Conservation (phyloP, 23 red algal genomes). For the Gracilaria caudata region DNA sequence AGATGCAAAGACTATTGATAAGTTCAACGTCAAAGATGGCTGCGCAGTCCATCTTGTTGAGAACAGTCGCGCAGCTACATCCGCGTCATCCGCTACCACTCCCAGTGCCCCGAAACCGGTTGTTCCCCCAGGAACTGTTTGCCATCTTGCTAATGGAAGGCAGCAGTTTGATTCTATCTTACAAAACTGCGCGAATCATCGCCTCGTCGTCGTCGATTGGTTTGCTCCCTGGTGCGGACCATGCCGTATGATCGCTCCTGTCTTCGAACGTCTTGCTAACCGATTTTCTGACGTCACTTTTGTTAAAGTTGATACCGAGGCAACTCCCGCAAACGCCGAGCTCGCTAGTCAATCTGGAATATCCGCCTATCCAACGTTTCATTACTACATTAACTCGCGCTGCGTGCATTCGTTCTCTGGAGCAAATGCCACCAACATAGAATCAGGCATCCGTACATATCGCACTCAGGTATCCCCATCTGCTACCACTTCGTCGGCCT, state of each 20-base stretch:
- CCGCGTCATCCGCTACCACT: constrained; percentile 1
- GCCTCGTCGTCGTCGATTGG: constrained; percentile 68
- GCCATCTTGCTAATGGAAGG: constrained; percentile 40
- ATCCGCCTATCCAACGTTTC: constrained; percentile 64
- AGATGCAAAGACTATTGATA: constrained; percentile 56
- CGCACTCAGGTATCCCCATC: constrained; percentile 22
- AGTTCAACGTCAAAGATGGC: constrained; percentile 49
- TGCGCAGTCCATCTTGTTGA: constrained; percentile 66
- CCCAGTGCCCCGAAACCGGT: constrained; percentile 23
- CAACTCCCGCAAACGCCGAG: constrained; percentile 55
- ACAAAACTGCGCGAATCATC: constrained; percentile 31
- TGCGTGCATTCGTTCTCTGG: constrained; percentile 44
- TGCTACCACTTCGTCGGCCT: background rate
- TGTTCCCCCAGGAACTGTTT: constrained; percentile 63
- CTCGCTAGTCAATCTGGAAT: constrained; percentile 52
- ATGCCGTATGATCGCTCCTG: constrained; percentile 67
- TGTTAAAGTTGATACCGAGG: constrained; percentile 71
- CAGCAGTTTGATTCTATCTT: constrained; percentile 36
- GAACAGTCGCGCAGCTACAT: constrained; percentile 41
- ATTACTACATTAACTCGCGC: constrained; percentile 41
- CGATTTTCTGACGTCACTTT: constrained; percentile 69
- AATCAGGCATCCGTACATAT: constrained; percentile 50
- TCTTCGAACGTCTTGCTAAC: constrained; percentile 53
- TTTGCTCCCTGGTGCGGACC: constrained; percentile 76
- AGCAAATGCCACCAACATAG: constrained; percentile 57